Evolutionary conservation across 2,329 filamentous ascomycete species (phyloP).

Genomic region (Tricladium varicosporioides): DNA sequence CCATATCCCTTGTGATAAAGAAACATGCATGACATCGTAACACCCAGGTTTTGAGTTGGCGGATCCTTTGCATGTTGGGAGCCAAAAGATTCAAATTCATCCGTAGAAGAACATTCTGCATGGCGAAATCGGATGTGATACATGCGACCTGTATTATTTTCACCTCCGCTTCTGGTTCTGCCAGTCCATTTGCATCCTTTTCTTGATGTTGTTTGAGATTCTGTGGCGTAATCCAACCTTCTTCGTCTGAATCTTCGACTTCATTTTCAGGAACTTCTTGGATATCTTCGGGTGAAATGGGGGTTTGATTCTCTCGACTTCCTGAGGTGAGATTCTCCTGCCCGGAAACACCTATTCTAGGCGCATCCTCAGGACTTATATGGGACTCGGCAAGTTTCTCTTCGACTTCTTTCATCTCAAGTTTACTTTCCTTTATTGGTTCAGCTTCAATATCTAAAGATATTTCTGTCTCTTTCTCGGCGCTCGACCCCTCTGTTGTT

Average conservation of each 20-base stretch:
- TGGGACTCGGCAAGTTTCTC: neutral
- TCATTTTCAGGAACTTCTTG: slow-evolving; percentile 27
- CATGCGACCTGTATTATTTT: slow-evolving; percentile 81
- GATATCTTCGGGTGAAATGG: slow-evolving; percentile 11
- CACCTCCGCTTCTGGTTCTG: slow-evolving; percentile 50
- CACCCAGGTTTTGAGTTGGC: slow-evolving; percentile 82
- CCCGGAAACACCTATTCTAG: too few relatives aligned
- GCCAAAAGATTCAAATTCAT: slow-evolving; percentile 93
- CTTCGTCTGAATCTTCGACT: slow-evolving; percentile 49
- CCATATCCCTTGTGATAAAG: slow-evolving; percentile 76
- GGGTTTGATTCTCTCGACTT: neutral
- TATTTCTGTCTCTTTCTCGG: slow-evolving; percentile 9
- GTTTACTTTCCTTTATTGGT: neutral
- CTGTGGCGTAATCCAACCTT: slow-evolving; percentile 90
- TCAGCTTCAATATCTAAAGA: neutral
- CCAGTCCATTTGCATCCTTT: slow-evolving; percentile 53
- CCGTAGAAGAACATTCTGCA: slow-evolving; percentile 94
- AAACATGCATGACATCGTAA: slow-evolving; percentile 95
- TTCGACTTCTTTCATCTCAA: neutral
- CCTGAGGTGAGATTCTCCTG: too few relatives aligned
- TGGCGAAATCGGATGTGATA: slow-evolving; percentile 92
- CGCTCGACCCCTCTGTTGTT: neutral
- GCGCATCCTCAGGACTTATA: neutral
- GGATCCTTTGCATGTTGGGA: slow-evolving; percentile 74
- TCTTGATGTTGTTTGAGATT: slow-evolving; percentile 86